phyloP scores from a whole-genome alignment of 208 protist genomes.

The Tritrichomonas musculus region DNA sequence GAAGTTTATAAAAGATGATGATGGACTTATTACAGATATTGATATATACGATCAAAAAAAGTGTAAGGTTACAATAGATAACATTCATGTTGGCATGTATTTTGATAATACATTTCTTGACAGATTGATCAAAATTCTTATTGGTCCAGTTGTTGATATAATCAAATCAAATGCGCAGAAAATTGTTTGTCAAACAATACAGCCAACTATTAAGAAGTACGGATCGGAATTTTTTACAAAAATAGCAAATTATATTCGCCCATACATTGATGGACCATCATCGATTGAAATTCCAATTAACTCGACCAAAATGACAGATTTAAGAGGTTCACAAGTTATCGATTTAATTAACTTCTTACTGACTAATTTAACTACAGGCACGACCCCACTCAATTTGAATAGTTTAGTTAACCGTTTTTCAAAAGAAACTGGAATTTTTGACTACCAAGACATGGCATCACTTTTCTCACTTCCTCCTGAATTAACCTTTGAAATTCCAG shows the following conservation, averaged over 20 bases:
- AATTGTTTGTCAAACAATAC: neutral
- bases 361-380: neutral
- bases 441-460: neutral
- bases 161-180: neutral
- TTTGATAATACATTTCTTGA: neutral
- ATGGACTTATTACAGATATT: neutral
- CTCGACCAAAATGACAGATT: neutral
- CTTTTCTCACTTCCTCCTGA: neutral
- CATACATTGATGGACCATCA: neutral
- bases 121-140: neutral
- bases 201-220: neutral
- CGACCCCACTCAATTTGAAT: neutral
- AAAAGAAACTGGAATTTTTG: neutral
- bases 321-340: neutral
- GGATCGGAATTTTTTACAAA: neutral
- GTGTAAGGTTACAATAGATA: neutral
- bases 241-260: neutral
- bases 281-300: neutral
- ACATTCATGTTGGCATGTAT: neutral
- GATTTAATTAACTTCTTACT: neutral
- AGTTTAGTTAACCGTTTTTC: neutral
- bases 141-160: neutral
- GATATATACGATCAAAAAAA: neutral
- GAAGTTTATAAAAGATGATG: neutral
- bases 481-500: neutral